Base-by-base conservation (phyloP, 805 yeast species). In the Kodamaea lidongshanica region DNA sequence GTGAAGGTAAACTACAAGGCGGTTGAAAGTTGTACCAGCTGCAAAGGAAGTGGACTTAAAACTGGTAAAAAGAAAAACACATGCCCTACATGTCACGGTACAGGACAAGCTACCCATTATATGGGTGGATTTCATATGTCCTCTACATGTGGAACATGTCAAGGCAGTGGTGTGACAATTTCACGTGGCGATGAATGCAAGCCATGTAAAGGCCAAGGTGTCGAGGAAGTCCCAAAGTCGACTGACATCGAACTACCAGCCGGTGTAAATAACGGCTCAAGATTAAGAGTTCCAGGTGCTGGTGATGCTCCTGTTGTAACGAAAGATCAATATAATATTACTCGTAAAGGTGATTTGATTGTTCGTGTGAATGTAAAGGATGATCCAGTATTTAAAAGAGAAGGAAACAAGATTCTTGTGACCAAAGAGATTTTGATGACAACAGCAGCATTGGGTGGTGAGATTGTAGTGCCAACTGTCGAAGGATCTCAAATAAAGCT, bases 61-160 rank as follows among this genome's bases (percentile, higher is more conserved):
- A 48, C 64, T 9, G 89, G 88, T 16, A 74, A 74, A 38, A 71
- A 73, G 56, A 81, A 84, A 49, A 61, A 76, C 7, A 83, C 95
- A 0, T 92, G 98, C 66, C 61, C 74, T 1, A 61, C 84, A 3
- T 92, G 99, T 65, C 85, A 86, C 34, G 99, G 99, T 35, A 74
- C 95, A 0, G 99, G 99, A 4, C 80, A 88, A 19, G 76, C 80
- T 11, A 81, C 87, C 12, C 96, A 89, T 46, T 67, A 77, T 27
- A 70, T 83, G 51, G 96, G 94, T 4, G 97, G 97, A 0, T 92
- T 89, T 72, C 96, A 88, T 48, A 87, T 92, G 95, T 79, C 95
- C 3, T 77, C 95, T 0, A 86, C 96, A 8, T 92, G 99, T 70
- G 68, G 68, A 28, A 62, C 77, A 3, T 92, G 99, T 67, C 77